Base-by-base conservation (phyloP, 352 stramenopile species). In the Halophytophthora polymorphica region DNA sequence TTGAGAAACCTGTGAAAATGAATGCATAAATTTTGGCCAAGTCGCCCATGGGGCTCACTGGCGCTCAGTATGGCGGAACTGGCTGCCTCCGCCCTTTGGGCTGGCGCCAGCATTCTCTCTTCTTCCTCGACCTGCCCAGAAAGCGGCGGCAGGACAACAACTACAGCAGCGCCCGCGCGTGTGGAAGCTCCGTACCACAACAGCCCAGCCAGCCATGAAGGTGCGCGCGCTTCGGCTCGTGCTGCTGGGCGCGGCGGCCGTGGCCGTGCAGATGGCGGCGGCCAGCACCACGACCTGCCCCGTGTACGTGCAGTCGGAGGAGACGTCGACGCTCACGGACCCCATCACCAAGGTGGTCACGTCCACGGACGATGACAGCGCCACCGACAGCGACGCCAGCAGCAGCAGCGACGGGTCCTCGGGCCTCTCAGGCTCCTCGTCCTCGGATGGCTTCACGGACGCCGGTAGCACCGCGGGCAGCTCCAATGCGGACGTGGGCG, bases 271-370 rank as follows among this genome's bases (percentile, higher is more conserved):
- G 40, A 45, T 58, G 50, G 38, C 59, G 28, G 54, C 51, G 33
- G 65, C 65, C 11, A 45, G 49, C 22, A 69, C 55, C 33, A 61
- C 75, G 22, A 86, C 71, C 50, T 90, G 80, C 49, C 71, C 73
- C 41, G 74, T 90, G 40, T 75, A 73, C 38, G 42, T 88, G 28
- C 80, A 90, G 53, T 75, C 73, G 21, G 25, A 56, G 29, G 69
- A 82, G 14, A 61, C 66, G 41, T 90, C 80, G 21, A 88, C 80
- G 47, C 73, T 90, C 18, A 61, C 59, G 25, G 64, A 78, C 45
- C 79, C 76, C 49, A 79, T 83, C 35, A 80, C 65, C 10, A 69
- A 77, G 41, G 36, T 78, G 18, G 59, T 77, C 41, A 66, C 61
- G 10, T 53, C 55, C 18, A 65, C 48, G 33, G 52, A 53, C 23